Percentiles rank a stretch among this genome's conserved stretches.
Evolutionary conservation across 2,329 filamentous ascomycete genomes (phyloP).

Genomic region (Chaetomium sp.): DNA sequence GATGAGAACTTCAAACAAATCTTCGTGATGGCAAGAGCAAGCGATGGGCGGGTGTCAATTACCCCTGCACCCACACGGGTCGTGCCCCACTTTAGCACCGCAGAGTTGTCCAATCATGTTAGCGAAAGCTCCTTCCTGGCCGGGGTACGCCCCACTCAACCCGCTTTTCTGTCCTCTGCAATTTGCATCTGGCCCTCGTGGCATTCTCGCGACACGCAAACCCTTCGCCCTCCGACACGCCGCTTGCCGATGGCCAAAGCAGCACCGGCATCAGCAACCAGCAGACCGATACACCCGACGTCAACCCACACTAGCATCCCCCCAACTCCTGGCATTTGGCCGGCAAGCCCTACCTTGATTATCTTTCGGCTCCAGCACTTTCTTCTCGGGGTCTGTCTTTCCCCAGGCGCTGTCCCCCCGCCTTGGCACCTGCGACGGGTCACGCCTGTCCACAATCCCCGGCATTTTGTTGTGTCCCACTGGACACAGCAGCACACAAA

Average conservation of each 20-base stretch:
- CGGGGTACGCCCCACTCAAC: slow-evolving; percentile 12
- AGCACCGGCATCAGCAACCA: neutral
- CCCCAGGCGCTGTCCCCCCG: slow-evolving; percentile 1
- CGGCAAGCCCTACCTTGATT: slow-evolving; percentile 1
- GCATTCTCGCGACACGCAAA: slow-evolving; percentile 23
- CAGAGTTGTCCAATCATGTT: slow-evolving; percentile 1
- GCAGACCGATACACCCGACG: neutral
- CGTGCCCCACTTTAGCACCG: neutral
- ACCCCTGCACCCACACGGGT: neutral
- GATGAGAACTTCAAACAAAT: no score
- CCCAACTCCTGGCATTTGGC: slow-evolving; percentile 2
- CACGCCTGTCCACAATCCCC: slow-evolving; percentile 6
- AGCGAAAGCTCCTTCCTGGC: slow-evolving; percentile 8
- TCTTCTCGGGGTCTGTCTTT: neutral
- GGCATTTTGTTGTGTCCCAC: slow-evolving; percentile 13
- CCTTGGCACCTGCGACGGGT: slow-evolving; percentile 10
- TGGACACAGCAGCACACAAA: slow-evolving; percentile 1
- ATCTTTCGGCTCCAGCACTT: neutral
- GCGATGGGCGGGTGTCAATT: neutral
- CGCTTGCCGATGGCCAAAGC: slow-evolving; percentile 14
- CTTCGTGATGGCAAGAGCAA: neutral
- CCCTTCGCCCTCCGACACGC: slow-evolving; percentile 17
- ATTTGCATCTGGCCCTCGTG: slow-evolving; percentile 18
- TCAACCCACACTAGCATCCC: slow-evolving; percentile 4
- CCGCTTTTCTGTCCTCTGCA: slow-evolving; percentile 16